phyloP scores from a whole-genome alignment of 164 flowering plant genomes.

The Akebia trifoliata region DNA sequence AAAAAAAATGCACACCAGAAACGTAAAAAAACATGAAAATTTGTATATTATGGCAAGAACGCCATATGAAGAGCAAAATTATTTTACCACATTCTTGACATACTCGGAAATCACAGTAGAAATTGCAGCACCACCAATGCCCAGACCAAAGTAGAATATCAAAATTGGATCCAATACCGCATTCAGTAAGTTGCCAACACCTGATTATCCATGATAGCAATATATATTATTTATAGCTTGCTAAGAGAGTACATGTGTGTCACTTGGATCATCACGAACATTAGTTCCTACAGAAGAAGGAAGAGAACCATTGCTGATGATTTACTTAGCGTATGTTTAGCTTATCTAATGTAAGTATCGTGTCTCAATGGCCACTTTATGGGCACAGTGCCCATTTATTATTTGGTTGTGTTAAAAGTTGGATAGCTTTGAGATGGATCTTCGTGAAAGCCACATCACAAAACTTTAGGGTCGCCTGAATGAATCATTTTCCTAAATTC shows the following conservation, averaged over 20 bases:
- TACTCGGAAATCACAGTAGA: conserved; percentile 97
- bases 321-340: background rate
- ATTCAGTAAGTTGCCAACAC: conserved; percentile 82
- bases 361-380: background rate
- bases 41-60: background rate
- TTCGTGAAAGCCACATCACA: too few relatives aligned
- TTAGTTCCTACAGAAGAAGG: background rate
- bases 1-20: conserved; percentile 5
- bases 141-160: conserved; percentile 63
- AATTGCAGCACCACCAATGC: conserved; percentile 87
- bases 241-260: background rate
- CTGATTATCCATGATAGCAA: conserved; percentile 33
- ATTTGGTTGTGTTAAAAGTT: too few relatives aligned
- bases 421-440: too few relatives aligned
- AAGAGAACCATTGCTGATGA: background rate
- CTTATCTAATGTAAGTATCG: background rate
- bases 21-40: conserved; percentile 1
- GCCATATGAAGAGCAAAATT: conserved; percentile 10
- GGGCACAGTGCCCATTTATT: too few relatives aligned
- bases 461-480: too few relatives aligned
- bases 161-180: conserved; percentile 66
- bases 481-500: too few relatives aligned
- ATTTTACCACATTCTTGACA: conserved; percentile 57
- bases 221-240: background rate
- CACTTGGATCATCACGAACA: background rate